These are phyloP conservation scores for Pistacia integerrima DNA, from an alignment of 345 rosid genomes.

Conservation along the genomic window DNA sequence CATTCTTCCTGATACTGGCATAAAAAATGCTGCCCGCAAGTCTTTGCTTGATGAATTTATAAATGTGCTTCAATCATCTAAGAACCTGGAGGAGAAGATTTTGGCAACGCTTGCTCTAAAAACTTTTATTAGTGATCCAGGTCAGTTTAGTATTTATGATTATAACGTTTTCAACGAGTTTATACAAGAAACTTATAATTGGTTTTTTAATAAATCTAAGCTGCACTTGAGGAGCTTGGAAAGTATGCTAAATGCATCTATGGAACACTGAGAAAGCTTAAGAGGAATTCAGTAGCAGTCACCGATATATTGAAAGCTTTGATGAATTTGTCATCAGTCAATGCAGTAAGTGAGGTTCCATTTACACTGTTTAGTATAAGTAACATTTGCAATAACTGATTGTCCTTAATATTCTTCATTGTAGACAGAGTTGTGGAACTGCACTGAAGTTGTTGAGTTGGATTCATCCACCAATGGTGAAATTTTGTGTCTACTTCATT, in stretches of 20 bases:
- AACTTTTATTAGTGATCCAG: constrained; percentile 54
- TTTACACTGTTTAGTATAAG: not conserved
- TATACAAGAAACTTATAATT: not conserved
- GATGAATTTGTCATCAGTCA: constrained; percentile 55
- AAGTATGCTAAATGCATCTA: constrained; percentile 60
- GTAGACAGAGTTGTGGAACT: constrained; percentile 67
- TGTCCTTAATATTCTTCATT: not conserved
- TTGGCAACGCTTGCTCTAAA: constrained; percentile 59
- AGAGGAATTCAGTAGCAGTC: constrained; percentile 45
- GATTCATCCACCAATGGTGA: constrained; percentile 55
- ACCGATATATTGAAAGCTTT: constrained; percentile 59
- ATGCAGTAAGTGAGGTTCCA: constrained; percentile 50
- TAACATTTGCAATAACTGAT: not conserved
- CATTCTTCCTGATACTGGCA: constrained; percentile 58
- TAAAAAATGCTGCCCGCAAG: constrained; percentile 40
- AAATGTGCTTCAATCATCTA: constrained; percentile 62
- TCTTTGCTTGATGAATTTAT: constrained; percentile 58
- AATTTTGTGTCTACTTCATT: constrained; percentile 47
- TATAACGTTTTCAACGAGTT: not conserved
- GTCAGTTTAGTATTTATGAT: constrained; percentile 21
- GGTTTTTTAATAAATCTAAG: constrained; percentile 25
- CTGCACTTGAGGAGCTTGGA: constrained; percentile 54
- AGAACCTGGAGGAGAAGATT: constrained; percentile 63
- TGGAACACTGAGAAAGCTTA: constrained; percentile 53
- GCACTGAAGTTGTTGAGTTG: constrained; percentile 38